These are phyloP conservation scores for Moniliophthora roreri DNA, from an alignment of 1,284 basidiomycete genomes.

Conservation along the genomic window DNA sequence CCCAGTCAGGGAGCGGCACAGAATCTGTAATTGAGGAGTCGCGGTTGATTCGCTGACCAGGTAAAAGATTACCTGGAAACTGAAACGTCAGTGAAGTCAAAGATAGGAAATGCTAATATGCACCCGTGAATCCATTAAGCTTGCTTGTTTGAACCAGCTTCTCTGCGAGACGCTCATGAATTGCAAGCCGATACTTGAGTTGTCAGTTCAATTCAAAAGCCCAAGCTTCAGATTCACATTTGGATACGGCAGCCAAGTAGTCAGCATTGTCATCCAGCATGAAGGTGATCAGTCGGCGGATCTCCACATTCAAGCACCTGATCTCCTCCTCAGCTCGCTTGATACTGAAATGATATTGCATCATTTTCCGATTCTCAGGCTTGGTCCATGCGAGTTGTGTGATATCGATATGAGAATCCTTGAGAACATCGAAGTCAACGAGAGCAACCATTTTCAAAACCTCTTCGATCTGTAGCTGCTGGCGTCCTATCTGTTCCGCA, in stretches of 20 bases:
- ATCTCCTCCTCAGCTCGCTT: not conserved
- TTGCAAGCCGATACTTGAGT: no score
- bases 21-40: no score
- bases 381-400: not conserved
- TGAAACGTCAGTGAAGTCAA: no score
- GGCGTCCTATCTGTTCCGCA: no score
- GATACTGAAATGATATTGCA: not conserved
- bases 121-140: not conserved
- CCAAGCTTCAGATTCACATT: no score
- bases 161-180: not conserved
- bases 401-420: not conserved
- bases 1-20: no score
- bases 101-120: no score
- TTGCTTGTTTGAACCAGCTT: not conserved
- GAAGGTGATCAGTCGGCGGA: not conserved
- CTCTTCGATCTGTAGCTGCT: no score
- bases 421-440: not conserved
- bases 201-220: not conserved
- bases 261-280: not conserved
- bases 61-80: no score
- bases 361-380: not conserved
- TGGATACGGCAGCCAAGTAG: not conserved
- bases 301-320: not conserved
- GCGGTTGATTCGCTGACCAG: no score
- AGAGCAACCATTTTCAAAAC: not conserved